Evolutionary conservation across 345 rosid species (phyloP).

Genomic region (Xanthoceras sorbifolium): DNA sequence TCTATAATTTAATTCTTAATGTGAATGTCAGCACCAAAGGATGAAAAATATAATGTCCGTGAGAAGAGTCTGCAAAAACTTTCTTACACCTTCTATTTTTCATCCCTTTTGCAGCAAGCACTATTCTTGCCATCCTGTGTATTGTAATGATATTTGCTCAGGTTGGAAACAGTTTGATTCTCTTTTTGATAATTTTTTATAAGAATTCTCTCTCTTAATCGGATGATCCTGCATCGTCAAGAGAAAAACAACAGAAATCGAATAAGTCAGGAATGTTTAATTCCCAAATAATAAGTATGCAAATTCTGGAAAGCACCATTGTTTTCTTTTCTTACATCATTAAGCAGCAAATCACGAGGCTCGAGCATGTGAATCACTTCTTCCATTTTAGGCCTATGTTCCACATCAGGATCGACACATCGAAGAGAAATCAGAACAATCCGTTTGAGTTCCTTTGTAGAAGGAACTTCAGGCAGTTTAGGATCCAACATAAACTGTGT

Average conservation of each 20-base stretch:
- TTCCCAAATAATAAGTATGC: neutral
- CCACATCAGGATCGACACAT: constrained; percentile 62
- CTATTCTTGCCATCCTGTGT: constrained; percentile 13
- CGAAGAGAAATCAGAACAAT: constrained; percentile 59
- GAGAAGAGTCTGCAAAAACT: neutral
- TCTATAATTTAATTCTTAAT: no score
- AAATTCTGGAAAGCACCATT: neutral
- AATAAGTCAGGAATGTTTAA: neutral
- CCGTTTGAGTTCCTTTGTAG: constrained; percentile 62
- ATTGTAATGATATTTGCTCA: neutral
- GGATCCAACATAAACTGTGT: constrained; percentile 57
- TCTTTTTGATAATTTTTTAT: constrained; percentile 13
- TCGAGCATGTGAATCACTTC: constrained; percentile 77
- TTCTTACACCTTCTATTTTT: constrained; percentile 1
- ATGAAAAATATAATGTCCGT: neutral
- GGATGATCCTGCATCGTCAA: constrained; percentile 34
- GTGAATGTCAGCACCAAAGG: neutral
- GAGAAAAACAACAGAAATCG: constrained; percentile 3
- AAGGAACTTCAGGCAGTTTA: constrained; percentile 50
- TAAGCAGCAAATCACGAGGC: constrained; percentile 60
- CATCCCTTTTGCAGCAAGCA: neutral
- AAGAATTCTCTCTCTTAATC: constrained; percentile 25
- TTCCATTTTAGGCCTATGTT: constrained; percentile 72
- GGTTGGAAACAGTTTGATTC: constrained; percentile 13
- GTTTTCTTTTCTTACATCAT: constrained; percentile 43